These are phyloP conservation scores for Eudorina sp. DNA, from an alignment of 139 green algal genomes.

Conservation along the genomic window DNA sequence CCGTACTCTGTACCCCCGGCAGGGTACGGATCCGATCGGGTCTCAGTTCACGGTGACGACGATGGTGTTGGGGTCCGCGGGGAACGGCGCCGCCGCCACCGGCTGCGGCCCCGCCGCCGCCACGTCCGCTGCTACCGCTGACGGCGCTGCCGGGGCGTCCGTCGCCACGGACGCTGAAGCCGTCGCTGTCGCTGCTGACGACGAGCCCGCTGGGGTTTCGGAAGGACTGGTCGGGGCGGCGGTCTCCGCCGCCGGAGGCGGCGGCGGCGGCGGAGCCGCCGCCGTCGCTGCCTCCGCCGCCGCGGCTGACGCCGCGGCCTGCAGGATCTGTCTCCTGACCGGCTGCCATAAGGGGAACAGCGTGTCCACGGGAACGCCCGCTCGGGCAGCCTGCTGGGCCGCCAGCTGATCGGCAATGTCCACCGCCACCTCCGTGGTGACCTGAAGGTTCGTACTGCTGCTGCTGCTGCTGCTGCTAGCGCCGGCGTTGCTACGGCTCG, in stretches of 20 bases:
- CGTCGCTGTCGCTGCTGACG: background rate
- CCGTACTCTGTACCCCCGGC: too few species aligned
- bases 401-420: conserved; percentile 65
- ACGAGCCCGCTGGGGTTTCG: background rate
- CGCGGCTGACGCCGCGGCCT: background rate
- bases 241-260: background rate
- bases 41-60: background rate
- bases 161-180: background rate
- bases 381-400: conserved; percentile 42
- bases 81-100: background rate
- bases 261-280: background rate
- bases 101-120: background rate
- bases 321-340: background rate
- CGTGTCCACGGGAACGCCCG: conserved; percentile 46
- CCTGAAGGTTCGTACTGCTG: conserved; percentile 36
- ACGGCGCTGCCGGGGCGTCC: too few species aligned
- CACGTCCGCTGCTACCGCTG: background rate
- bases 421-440: conserved; percentile 61
- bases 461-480: background rate
- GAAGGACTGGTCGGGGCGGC: background rate
- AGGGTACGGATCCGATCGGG: too few species aligned
- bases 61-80: background rate
- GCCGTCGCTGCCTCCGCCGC: background rate
- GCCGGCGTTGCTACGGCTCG: background rate
- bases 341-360: conserved; percentile 30